These are phyloP conservation scores for Bipolaris zeicola DNA, from an alignment of 2,329 filamentous ascomycete genomes.

Conservation along the genomic window DNA sequence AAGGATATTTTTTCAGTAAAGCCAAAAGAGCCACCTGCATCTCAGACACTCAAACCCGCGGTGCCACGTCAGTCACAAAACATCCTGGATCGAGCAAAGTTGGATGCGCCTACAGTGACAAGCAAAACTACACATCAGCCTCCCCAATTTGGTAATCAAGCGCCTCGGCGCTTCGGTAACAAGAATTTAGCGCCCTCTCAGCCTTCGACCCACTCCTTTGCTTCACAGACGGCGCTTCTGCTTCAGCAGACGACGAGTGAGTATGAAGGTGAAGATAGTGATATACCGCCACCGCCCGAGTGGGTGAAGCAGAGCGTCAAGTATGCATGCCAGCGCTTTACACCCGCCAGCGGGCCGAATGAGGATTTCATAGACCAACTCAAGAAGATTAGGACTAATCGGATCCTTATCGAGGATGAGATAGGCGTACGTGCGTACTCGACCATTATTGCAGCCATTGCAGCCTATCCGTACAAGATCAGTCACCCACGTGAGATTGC, in stretches of 20 bases:
- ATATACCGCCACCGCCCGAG: slow-evolving; percentile 70
- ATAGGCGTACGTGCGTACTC: slow-evolving; percentile 87
- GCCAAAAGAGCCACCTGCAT: slow-evolving; percentile 13
- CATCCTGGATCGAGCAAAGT: slow-evolving; percentile 62
- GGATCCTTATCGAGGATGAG: slow-evolving; percentile 73
- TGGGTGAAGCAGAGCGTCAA: slow-evolving; percentile 67
- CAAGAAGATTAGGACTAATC: slow-evolving; percentile 72
- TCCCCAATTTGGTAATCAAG: slow-evolving; percentile 23
- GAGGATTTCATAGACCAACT: slow-evolving; percentile 74
- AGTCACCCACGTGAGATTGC: slow-evolving; percentile 51
- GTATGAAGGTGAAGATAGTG: slow-evolving; percentile 62
- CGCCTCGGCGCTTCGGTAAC: slow-evolving; percentile 41
- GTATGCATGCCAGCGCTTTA: slow-evolving; percentile 83
- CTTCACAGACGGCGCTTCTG: slow-evolving; percentile 50
- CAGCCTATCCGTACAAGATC: slow-evolving; percentile 74
- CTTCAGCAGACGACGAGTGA: slow-evolving; percentile 77
- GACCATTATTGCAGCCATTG: slow-evolving; percentile 79
- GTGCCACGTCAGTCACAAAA: slow-evolving; percentile 27
- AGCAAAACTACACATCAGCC: slow-evolving; percentile 21
- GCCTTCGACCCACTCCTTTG: slow-evolving; percentile 14
- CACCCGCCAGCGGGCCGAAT: slow-evolving; percentile 73
- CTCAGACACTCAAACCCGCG: slow-evolving; percentile 27
- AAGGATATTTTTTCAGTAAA: slow-evolving; percentile 19
- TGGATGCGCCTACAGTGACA: slow-evolving; percentile 47
- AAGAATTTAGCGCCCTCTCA: slow-evolving; percentile 38